Evolutionary conservation across 306 rosid genomes (phyloP), one percentile per base, ranked within the genome.

Genomic region (Geum urbanum): DNA sequence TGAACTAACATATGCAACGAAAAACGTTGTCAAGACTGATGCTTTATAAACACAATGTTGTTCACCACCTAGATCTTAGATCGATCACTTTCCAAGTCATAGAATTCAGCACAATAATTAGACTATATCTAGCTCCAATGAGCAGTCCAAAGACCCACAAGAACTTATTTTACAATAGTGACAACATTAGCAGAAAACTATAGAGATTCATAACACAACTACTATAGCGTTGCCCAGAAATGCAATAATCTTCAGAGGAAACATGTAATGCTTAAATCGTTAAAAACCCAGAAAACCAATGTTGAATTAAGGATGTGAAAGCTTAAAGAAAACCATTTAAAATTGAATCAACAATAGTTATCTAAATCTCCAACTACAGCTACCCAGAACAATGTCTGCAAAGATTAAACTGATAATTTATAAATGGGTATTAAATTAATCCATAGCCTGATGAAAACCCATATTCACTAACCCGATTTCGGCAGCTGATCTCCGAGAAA

Each of bases 401-500:
- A 18, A 32, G 22, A 8, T 69, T 22, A 24, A 69, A 19, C 9
- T 5, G 53, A 54, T 41, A 54, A 40, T 69, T 13, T 9, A 69
- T 41, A 2, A 20, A 39, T 1, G 32, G 35, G 54, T 63, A 3
- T 5, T 0, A 54, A 46, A 47, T 24, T 24, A 47, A 16, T 32
- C 37, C 37, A 32, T 3, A 32, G 3, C 37, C 37, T 32, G 43
- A 35, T 50, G 49, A 11, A 51, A 32, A 35, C 47, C 71, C 71
- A 49, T 9, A 22, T 27, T 50, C 10, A 54, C 73, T 69, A 22
- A 69, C 73, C 73, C 43, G 54, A 69, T 16, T 52, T 14, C 3
- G 3, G 44, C 27, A 41, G 43, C 73, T 55, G 73, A 54, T 55
- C 64, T 43, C 53, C 8, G 73, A 69, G 73, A 18, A 11, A 62